Base-by-base conservation (phyloP, 2,329 filamentous ascomycete species). In the Alternaria burnsii region DNA sequence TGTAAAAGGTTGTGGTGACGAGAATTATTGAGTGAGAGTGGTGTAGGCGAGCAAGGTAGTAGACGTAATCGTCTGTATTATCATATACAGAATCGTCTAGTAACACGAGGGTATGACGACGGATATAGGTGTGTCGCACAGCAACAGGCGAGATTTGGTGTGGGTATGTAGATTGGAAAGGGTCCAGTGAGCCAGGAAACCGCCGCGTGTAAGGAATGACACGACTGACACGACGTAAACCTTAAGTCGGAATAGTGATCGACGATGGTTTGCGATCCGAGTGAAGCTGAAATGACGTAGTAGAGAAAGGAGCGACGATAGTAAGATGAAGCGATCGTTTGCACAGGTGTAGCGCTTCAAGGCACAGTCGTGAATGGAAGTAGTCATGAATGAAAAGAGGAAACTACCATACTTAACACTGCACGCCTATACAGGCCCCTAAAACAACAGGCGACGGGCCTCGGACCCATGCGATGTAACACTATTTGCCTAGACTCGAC, bases 281-380 rank as follows among this genome's bases (percentile, higher is more conserved):
- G 34, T 42, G 36, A 48, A 43, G 36, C 11, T 36, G 51, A 43
- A 18, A 42, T 48, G 51, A 48, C 32, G 46, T 48, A 34, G 50
- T 18, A 43, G 54, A 60, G 38, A 34, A 18, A 61, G 24, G 57
- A 68, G 44, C 43, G 59, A 63, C 46, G 54, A 57, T 62, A 48
- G 55, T 62, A 52, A 47, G 52, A 36, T 24, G 28, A 26, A 30
- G 40, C 57, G 43, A 24, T 43, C 26, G 32, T 50, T 52, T 52
- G 30, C 38, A 58, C 52, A 55, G 32, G n/a, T 47, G 66, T 61
- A 62, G 68, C 67, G 65, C 63, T 36, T 70, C 64, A 69, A 69
- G 61, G 66, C 64, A 67, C 66, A 55, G 57, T 55, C 41, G 43
- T 34, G 52, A 60, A 55, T 42, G 26, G 30, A 52, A 54, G 41